Base-by-base conservation (phyloP, 805 yeast species). In the Barnettozyma siamensis region DNA sequence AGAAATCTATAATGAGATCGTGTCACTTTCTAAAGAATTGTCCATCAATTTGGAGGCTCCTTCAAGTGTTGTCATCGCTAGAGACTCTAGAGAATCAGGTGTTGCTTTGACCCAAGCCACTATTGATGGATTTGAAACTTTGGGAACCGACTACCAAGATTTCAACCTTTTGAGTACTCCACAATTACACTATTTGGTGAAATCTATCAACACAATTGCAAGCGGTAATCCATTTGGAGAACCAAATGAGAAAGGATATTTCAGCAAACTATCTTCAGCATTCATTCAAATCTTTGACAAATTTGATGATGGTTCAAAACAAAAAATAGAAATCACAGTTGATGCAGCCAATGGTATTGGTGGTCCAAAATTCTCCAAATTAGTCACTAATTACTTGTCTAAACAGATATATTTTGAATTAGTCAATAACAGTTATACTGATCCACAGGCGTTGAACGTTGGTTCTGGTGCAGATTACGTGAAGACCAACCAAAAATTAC, bases 311-410 rank as follows among this genome's bases (percentile, higher is more conserved):
- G 42, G 51, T n/a, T 39, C 50, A 5, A 41, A 45, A 1, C 39
- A 45, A 3, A 44, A 55, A 31, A 65, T 77, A 29, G 57, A 64
- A 20, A 69, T 89, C 50, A 74, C 80, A 2, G 77, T 93, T 16
- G 99, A 93, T 64, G 80, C 88, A 31, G 99, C 99, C 7, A 93
- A 93, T 59, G 99, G 99, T n/a, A 86, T 93, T 31, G 99, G 99
- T 15, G 95, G 88, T 1, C 84, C 86, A 17, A 83, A 84, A 57
- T 67, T 80, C 21, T 54, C 60, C 19, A 66, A 69, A 19, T 63
- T 89, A 43, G 63, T 76, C 19, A 60, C 63, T 27, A 47, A 61
- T 4, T 61, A 68, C 35, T 59, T 80, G 35, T 44, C 57, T 3
- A 60, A 69, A 2, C 53, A 65, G 16, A 58, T 85, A 15, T 60